Evolutionary conservation across 1,284 basidiomycete species (phyloP).

Genomic region (Mrakiaceae sp.): DNA sequence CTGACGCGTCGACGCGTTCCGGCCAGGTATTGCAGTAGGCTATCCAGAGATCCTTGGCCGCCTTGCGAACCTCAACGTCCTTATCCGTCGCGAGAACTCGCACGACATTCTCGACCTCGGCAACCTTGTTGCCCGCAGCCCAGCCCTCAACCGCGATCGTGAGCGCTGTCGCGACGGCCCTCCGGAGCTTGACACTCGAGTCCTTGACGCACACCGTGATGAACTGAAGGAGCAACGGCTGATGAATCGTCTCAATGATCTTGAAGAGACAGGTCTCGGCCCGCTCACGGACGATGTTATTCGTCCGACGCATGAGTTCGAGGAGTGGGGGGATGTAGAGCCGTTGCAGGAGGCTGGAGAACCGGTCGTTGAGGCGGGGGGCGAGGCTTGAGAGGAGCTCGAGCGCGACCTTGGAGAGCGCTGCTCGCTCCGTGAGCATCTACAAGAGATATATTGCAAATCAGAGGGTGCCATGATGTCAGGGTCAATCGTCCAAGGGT

Average conservation of each 20-base stretch:
- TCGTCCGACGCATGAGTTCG: conserved; percentile 38
- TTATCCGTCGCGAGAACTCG: conserved; percentile 37
- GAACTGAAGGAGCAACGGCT: conserved; percentile 29
- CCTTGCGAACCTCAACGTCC: conserved; percentile 38
- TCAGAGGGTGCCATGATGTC: not conserved
- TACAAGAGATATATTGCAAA: conserved; percentile 12
- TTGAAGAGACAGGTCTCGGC: conserved; percentile 37
- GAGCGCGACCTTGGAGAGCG: conserved; percentile 37
- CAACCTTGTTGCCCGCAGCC: conserved; percentile 27
- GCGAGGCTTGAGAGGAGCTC: conserved; percentile 40
- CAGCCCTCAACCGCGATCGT: conserved; percentile 27
- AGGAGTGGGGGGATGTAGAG: conserved; percentile 39
- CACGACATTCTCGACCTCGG: conserved; percentile 34
- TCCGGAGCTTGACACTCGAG: conserved; percentile 27
- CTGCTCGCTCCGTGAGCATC: conserved; percentile 40
- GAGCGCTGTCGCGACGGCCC: conserved; percentile 20
- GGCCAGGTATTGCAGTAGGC: conserved; percentile 35
- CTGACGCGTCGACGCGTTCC: conserved; percentile 36
- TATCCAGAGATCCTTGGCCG: conserved; percentile 36
- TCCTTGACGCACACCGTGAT: conserved; percentile 35
- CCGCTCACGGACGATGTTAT: conserved; percentile 39
- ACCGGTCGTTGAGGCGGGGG: conserved; percentile 33
- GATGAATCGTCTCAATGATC: conserved; percentile 37
- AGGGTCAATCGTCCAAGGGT: not conserved
- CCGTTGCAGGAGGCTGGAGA: conserved; percentile 32